Conservation (phyloP, 352 stramenopile species). For the Thraustochytrium sp. region DNA sequence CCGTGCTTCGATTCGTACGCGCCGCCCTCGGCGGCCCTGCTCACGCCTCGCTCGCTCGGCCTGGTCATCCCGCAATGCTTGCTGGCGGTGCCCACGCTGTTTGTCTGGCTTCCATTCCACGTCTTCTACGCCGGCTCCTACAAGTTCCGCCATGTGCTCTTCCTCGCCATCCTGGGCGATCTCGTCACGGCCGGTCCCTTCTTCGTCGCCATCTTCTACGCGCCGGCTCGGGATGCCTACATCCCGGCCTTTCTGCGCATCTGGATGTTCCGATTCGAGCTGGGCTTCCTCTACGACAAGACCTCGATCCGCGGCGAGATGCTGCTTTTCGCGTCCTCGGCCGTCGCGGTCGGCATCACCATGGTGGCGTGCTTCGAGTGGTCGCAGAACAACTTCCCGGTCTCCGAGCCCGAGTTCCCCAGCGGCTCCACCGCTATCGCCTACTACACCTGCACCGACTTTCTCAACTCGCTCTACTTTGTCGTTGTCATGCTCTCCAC, state of each 20-base stretch:
- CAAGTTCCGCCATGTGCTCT: constrained; percentile 27
- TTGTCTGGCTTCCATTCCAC: constrained; percentile 13
- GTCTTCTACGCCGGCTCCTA: constrained; percentile 30
- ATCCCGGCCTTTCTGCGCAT: not conserved
- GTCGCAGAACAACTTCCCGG: constrained; percentile 33
- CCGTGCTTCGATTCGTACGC: not conserved
- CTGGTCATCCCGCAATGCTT: not conserved
- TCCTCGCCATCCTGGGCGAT: not conserved
- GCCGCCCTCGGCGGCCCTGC: not conserved
- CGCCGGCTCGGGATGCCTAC: not conserved
- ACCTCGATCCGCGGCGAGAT: not conserved
- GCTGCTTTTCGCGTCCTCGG: not conserved
- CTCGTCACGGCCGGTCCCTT: not conserved
- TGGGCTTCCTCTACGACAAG: not conserved
- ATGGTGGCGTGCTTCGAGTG: constrained; percentile 35
- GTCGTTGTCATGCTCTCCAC: constrained; percentile 24
- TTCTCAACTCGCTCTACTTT: not conserved
- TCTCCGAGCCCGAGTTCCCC: not conserved
- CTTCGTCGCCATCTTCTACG: not conserved
- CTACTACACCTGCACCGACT: not conserved
- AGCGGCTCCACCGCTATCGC: no score
- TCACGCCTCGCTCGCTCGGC: not conserved
- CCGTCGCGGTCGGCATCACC: not conserved
- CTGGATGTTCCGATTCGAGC: constrained; percentile 23
- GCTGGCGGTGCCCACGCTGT: not conserved